Conservation (phyloP, 2,329 filamentous ascomycete species). For the Fusarium drepaniforme region DNA sequence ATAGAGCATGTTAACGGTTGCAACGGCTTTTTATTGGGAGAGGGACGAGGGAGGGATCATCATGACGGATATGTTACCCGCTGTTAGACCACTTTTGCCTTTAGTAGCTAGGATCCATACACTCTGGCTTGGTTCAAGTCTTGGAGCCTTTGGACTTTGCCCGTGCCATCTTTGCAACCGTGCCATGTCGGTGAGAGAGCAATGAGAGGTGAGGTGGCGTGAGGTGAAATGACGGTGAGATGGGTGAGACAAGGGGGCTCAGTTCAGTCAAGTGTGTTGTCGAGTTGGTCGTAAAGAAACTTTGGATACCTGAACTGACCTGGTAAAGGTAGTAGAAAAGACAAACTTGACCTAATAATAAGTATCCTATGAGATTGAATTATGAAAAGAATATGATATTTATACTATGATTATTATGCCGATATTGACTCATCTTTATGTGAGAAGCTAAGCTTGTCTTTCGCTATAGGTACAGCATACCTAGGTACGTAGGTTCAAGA, state of each 20-base stretch:
- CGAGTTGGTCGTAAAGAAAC: neutral
- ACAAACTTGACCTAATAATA: too few species aligned
- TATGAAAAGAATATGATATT: too few species aligned
- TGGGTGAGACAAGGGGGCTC: neutral
- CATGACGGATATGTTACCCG: slow-evolving; percentile 47
- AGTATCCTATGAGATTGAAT: too few species aligned
- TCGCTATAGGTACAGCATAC: too few species aligned
- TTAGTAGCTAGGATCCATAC: slow-evolving; percentile 46
- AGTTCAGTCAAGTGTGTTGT: neutral
- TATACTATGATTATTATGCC: too few species aligned
- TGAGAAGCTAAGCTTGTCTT: too few species aligned
- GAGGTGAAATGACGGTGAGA: slow-evolving; percentile 6
- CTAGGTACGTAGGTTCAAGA: too few species aligned
- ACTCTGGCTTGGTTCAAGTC: slow-evolving; percentile 40
- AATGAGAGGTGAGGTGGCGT: neutral
- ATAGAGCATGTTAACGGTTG: slow-evolving; percentile 42
- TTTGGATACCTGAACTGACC: too few species aligned
- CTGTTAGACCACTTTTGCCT: slow-evolving; percentile 46
- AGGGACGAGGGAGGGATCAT: slow-evolving; percentile 39
- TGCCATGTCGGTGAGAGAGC: neutral
- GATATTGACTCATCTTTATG: too few species aligned
- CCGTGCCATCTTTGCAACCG: neutral
- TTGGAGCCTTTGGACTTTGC: neutral
- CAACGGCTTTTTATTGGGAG: slow-evolving; percentile 39
- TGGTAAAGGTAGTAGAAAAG: too few species aligned